Evolutionary conservation across 2,329 filamentous ascomycete species (phyloP).

Genomic region (Trichophyton equinum): DNA sequence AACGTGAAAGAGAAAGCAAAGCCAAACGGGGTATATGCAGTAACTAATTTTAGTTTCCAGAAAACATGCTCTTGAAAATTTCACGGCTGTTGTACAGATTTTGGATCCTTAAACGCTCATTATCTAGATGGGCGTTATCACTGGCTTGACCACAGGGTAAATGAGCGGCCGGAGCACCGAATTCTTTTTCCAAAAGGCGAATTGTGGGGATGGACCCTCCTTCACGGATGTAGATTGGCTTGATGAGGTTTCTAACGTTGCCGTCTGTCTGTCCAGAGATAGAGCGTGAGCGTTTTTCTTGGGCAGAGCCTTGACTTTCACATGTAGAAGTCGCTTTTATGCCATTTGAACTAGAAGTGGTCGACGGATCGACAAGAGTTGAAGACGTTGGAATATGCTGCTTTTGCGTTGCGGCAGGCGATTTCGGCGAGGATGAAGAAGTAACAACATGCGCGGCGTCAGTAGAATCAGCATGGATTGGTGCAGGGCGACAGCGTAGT

Average conservation of each 20-base stretch:
- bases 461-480: slow-evolving; percentile 25
- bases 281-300: not conserved
- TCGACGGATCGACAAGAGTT: slow-evolving; percentile 7
- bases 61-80: slow-evolving; percentile 78
- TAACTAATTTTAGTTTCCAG: slow-evolving; percentile 46
- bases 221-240: slow-evolving; percentile 83
- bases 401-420: not conserved
- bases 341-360: not conserved
- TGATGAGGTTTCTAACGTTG: slow-evolving; percentile 11
- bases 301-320: not conserved
- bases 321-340: not conserved
- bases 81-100: slow-evolving; percentile 86
- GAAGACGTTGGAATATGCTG: slow-evolving; percentile 9
- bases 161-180: slow-evolving; percentile 79
- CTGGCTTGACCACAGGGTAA: slow-evolving; percentile 90
- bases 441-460: slow-evolving; percentile 30
- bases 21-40: not conserved
- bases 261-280: not conserved
- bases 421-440: slow-evolving; percentile 16
- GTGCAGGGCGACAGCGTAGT: slow-evolving; percentile 8
- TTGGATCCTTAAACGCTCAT: slow-evolving; percentile 75
- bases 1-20: not conserved
- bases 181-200: slow-evolving; percentile 87
- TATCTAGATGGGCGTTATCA: slow-evolving; percentile 86
- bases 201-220: slow-evolving; percentile 93